phyloP scores from a whole-genome alignment of 805 yeast species.

The Cyberlindnera americana region DNA sequence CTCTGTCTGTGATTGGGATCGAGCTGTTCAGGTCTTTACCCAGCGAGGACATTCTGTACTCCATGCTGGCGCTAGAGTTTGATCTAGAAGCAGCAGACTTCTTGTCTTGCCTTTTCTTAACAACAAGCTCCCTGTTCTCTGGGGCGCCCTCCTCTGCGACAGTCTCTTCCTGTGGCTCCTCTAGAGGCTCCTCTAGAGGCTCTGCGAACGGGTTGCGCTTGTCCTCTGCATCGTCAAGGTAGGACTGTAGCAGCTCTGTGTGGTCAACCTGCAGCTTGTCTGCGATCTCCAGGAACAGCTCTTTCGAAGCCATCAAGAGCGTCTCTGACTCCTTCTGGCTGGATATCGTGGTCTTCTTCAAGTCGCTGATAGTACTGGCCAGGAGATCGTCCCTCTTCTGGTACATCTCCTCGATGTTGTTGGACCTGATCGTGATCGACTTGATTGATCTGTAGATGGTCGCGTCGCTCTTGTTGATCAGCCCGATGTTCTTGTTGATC shows the following conservation, averaged over 20 bases:
- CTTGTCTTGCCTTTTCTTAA: conserved; percentile 18
- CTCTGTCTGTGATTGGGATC: conserved; percentile 23
- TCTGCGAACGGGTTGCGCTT: conserved; percentile 14
- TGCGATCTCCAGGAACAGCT: conserved; percentile 39
- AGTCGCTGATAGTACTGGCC: conserved; percentile 38
- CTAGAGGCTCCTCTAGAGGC: no score
- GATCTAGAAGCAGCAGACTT: not conserved
- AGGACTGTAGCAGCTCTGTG: conserved; percentile 18
- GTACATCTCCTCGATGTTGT: conserved; percentile 47
- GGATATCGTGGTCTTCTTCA: conserved; percentile 42
- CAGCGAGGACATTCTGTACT: conserved; percentile 20
- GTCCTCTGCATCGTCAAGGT: conserved; percentile 27
- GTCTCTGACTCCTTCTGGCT: conserved; percentile 48
- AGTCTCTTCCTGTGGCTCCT: no score
- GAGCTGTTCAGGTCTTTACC: conserved; percentile 23
- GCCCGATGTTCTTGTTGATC: conserved; percentile 34
- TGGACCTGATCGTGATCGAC: conserved; percentile 43
- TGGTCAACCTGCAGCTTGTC: conserved; percentile 30
- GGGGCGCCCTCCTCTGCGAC: not conserved
- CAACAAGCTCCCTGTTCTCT: not conserved
- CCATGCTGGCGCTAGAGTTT: conserved; percentile 8
- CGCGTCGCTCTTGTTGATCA: conserved; percentile 43
- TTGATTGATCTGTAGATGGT: conserved; percentile 49
- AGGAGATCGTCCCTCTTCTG: conserved; percentile 43
- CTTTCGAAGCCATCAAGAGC: conserved; percentile 44